These are phyloP conservation scores for Komagataella phaffii DNA, from an alignment of 805 yeast species.

Conservation along the genomic window DNA sequence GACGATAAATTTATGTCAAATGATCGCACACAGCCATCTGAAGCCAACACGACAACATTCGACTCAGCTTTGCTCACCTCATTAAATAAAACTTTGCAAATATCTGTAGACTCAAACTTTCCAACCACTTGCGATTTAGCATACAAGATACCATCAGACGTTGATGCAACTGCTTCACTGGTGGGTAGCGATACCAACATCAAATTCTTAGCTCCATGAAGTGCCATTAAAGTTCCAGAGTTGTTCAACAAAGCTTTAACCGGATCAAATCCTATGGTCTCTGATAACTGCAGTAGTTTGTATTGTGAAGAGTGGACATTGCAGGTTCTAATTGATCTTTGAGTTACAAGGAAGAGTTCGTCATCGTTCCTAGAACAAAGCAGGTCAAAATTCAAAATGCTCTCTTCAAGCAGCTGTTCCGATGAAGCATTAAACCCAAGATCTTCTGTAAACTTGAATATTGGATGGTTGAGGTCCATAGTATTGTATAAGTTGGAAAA, in stretches of 20 bases:
- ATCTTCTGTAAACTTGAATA: neutral
- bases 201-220: constrained; percentile 11
- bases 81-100: constrained; percentile 24
- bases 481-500: too few relatives aligned
- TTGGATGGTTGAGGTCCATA: neutral
- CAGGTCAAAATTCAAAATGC: neutral
- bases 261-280: constrained; percentile 9
- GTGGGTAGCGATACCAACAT: constrained; percentile 14
- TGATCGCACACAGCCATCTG: constrained; percentile 14
- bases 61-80: constrained; percentile 22
- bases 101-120: constrained; percentile 2
- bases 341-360: constrained; percentile 18
- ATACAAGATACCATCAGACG: neutral
- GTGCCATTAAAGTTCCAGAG: constrained; percentile 18
- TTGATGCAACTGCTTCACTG: constrained; percentile 2
- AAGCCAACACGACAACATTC: constrained; percentile 21
- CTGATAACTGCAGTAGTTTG: constrained; percentile 9
- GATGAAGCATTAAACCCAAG: neutral
- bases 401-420: neutral
- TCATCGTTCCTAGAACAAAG: neutral
- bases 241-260: constrained; percentile 13
- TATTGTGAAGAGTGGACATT: constrained; percentile 12
- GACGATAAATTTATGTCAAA: constrained; percentile 17
- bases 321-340: constrained; percentile 18
- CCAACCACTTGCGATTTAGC: constrained; percentile 1